Evolutionary conservation across 441 rosid genomes (phyloP), one percentile per base, ranked within the genome.

Genomic region (Euphorbia schlechtendalii): DNA sequence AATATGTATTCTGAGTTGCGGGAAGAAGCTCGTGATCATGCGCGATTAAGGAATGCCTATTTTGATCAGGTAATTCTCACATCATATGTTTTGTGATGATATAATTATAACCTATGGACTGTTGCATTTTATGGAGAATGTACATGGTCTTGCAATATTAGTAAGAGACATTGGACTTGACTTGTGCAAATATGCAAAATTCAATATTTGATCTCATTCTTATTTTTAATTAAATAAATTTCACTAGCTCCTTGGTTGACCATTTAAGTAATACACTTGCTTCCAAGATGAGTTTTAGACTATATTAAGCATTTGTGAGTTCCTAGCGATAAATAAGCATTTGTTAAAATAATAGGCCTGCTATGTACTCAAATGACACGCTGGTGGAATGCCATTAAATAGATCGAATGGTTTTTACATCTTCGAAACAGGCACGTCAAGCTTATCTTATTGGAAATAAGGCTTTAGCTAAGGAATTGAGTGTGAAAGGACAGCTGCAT

Each of bases 21-120:
- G 66, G 97, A 83, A 80, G 99, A 93, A 73, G 97, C 97, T 69
- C 88, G 90, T 66, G 93, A 87, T 81, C 90, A 86, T 61, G 96
- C 96, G 45, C 92, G 93, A 66, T 69, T 90, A 69, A 78, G 99
- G 63, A 93, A 93, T 80, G 87, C 77, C 22, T 93, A 81, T 78
- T 83, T 93, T 32, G 96, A 93, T 66, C 97, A 93, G 97, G 99
- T 90, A 75, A 64, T 69, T 61, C 25, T 65, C 41, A 27, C 67
- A 38, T 22, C 3, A 56, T 45, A 53, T 40, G 15, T 62, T 20
- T 7, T 14, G 5, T 60, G 67, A 56, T 54, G 55, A 18, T 20
- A 45, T 45, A 6, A n/a, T 28, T 36, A 46, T 20, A 18, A 45
- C 51, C 28, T 30, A 34, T 48, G n/a, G 46, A 27, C 24, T 46